Base-by-base conservation (phyloP, 495 filamentous ascomycete genomes). In the Annulohypoxylon nitens region DNA sequence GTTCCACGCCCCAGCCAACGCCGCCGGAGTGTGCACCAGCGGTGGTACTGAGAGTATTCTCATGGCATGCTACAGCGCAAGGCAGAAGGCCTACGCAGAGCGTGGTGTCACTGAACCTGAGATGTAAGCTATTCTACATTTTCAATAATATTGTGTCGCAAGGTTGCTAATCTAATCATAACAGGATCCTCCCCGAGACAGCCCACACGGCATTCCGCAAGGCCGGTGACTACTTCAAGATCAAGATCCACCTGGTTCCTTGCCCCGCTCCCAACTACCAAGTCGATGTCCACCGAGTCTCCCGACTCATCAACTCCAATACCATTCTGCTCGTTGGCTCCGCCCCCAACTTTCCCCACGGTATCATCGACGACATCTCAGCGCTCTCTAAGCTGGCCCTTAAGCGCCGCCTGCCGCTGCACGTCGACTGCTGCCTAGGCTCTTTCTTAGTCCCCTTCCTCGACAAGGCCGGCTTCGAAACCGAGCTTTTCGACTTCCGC, bases 121-220 rank as follows among this genome's bases (percentile, higher is more conserved):
- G 79, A 97, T 99, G 93, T 93, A 84, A 81, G 87, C 69, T 33
- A 8, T 43, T n/a, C 39, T 14, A 0, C 8, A 3, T 36, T 51
- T 71, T 34, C 69, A 20, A 60, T 23, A 11, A 16, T 11, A 12
- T 18, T 26, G 26, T 14, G 20, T 30, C 54, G 26, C 9, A 12
- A 26, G 39, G 3, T 48, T 60, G 20, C 65, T 68, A 54, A 72
- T 58, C 41, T 3, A 33, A 33, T 4, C 3, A 16, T 37, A 9
- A 63, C 47, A 96, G 93, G 90, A 94, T 99, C 73, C 88, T 99
- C 43, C 96, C 96, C 10, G 90, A 95, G 50, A 98, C 96, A 0
- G 97, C 92, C 9, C 96, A 99, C 79, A 93, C 95, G 20, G 96
- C 97, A 33, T 98, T 99, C 86, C 92, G 90, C 80, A 99, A 99